Evolutionary conservation across 805 yeast genomes (phyloP), one percentile per base, ranked within the genome.

Genomic region (Ogataea haglerorum): DNA sequence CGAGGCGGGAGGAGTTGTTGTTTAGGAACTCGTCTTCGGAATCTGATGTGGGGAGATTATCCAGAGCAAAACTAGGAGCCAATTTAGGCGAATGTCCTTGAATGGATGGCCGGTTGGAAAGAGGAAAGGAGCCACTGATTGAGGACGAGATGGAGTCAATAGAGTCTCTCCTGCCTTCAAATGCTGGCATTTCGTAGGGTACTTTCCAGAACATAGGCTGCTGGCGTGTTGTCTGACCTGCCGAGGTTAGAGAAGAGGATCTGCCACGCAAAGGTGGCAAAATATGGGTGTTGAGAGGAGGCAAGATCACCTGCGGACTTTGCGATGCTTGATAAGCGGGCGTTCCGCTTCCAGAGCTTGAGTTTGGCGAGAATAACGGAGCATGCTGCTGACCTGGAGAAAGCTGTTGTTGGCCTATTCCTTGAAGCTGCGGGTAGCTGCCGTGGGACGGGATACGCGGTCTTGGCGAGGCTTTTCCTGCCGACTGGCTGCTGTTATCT

Each of bases 181-280:
- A 45, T 12, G 42, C 48, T 0, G 81, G 80, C 72, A 75, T 70
- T 46, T 75, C 79, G 52, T 74, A 75, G 6, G 82, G 82, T 4
- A 76, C 82, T 51, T 75, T 78, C 83, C 83, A 78, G 57, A 78
- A 75, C 29, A 63, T 48, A 3, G 54, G 58, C 35, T 52, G 62
- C 8, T 30, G 43, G 16, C 31, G 27, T 9, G 17, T 10, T 17
- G 42, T 4, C 17, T 16, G 12, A 22, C 27, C 22, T 24, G 38
- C 7, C 28, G 30, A 9, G 43, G 26, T 49, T 14, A 48, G 23
- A 4, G 60, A 54, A 2, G 51, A 37, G 5, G 63, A 52, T 5
- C 59, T 38, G 29, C 44, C 48, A 27, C 56, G 49, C 4, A 51
- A n/a, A 1, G 57, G 59, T 5, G 57, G 57, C 10, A 53, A 40